Percentiles rank a stretch among this genome's conserved stretches.
Evolutionary conservation across 2,329 filamentous ascomycete genomes (phyloP).

Genomic region (Talaromyces funiculosus): DNA sequence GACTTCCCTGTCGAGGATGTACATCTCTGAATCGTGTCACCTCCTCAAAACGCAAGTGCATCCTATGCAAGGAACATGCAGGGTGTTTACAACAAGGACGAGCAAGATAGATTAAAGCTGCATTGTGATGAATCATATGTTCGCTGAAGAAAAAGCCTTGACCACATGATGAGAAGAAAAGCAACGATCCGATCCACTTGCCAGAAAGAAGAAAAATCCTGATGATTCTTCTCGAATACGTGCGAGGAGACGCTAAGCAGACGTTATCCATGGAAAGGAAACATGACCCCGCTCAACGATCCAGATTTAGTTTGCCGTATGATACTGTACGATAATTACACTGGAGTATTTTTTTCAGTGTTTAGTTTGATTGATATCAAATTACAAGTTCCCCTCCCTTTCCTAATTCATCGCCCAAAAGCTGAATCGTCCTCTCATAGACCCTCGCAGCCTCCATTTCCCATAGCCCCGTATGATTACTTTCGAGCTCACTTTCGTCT

Average conservation of each 20-base stretch:
- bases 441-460: slow-evolving; percentile 69
- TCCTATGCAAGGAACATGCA: slow-evolving; percentile 8
- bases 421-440: slow-evolving; percentile 73
- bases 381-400: slow-evolving; percentile 22
- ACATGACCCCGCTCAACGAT: slow-evolving; percentile 7
- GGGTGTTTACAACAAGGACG: not conserved
- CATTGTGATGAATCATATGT: not conserved
- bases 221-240: not conserved
- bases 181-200: not conserved
- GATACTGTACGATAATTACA: not conserved
- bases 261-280: slow-evolving; percentile 5
- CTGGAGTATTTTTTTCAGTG: not conserved
- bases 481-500: slow-evolving; percentile 4
- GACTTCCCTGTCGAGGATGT: not conserved
- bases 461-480: slow-evolving; percentile 29
- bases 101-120: not conserved
- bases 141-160: not conserved
- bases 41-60: not conserved
- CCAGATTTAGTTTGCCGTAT: not conserved
- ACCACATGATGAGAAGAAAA: not conserved
- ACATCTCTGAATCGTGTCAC: not conserved
- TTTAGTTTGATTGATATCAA: not conserved
- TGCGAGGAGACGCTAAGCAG: slow-evolving; percentile 1
- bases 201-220: not conserved
- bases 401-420: slow-evolving; percentile 64